Evolutionary conservation across 1,284 basidiomycete species (phyloP).

Genomic region (Fomitiporia mediterranea): DNA sequence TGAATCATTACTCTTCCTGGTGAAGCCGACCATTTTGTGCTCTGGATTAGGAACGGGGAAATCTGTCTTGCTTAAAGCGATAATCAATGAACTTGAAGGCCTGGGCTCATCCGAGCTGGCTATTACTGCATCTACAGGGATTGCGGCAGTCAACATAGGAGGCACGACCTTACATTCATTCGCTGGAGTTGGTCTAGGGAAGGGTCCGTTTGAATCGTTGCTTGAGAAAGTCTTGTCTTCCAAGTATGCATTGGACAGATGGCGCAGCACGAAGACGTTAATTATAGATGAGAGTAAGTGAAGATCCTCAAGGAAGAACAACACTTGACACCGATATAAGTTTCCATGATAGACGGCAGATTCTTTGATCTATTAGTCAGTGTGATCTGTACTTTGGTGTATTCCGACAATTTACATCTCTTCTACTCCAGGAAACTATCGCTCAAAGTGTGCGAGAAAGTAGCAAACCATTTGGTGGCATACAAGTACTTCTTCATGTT

Average conservation of each 20-base stretch:
- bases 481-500: slow-evolving; percentile 43
- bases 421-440: slow-evolving; percentile 36
- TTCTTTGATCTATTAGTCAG: slow-evolving; percentile 65
- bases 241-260: slow-evolving; percentile 38
- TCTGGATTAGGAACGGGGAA: slow-evolving; percentile 40
- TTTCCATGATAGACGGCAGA: slow-evolving; percentile 55
- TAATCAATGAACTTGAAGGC: slow-evolving; percentile 42
- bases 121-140: slow-evolving; percentile 46
- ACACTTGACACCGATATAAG: slow-evolving; percentile 31
- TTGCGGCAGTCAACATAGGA: slow-evolving; percentile 50
- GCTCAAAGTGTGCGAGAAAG: slow-evolving; percentile 47
- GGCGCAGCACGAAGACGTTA: slow-evolving; percentile 48
- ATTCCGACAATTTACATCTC: background rate
- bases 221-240: slow-evolving; percentile 35
- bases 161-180: slow-evolving; percentile 54
- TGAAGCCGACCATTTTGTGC: background rate
- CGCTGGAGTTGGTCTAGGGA: slow-evolving; percentile 46
- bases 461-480: slow-evolving; percentile 62
- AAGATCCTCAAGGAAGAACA: background rate
- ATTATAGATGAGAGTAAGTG: slow-evolving; percentile 68
- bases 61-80: slow-evolving; percentile 43
- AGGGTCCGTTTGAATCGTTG: slow-evolving; percentile 33
- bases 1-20: background rate
- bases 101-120: slow-evolving; percentile 36
- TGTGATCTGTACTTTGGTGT: slow-evolving; percentile 30